Evolutionary conservation across 116 monocot genomes (phyloP).

Genomic region (Cymodocea nodosa): DNA sequence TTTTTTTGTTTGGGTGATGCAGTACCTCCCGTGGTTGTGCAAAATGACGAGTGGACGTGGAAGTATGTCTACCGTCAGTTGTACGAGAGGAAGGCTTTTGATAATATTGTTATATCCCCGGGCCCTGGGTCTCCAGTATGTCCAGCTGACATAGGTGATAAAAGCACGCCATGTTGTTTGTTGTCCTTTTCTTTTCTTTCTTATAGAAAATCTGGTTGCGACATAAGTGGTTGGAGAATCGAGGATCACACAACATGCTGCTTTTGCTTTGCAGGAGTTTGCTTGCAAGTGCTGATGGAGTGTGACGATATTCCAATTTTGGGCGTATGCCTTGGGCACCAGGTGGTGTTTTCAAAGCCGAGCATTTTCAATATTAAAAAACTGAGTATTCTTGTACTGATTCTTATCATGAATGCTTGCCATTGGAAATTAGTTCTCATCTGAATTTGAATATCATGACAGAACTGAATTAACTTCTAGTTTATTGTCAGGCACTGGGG

Average conservation of each 20-base stretch:
- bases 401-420: neutral
- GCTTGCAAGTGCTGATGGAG: constrained; percentile 52
- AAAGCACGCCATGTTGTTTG: constrained; percentile 3
- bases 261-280: constrained; percentile 42
- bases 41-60: constrained; percentile 93
- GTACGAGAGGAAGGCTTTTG: constrained; percentile 63
- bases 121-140: constrained; percentile 87
- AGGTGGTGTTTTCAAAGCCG: constrained; percentile 18
- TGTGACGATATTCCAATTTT: constrained; percentile 83
- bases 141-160: constrained; percentile 55
- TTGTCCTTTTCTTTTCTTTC: neutral
- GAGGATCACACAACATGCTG: too few relatives aligned
- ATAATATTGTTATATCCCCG: constrained; percentile 96
- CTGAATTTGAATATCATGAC: too few relatives aligned
- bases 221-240: too few relatives aligned
- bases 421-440: neutral
- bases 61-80: constrained; percentile 29
- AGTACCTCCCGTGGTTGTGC: constrained; percentile 86
- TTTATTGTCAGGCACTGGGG: constrained; percentile 56
- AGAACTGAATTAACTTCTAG: neutral
- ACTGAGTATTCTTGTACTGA: too few relatives aligned
- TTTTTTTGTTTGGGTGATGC: constrained; percentile 4
- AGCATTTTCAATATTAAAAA: too few relatives aligned
- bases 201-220: too few relatives aligned
- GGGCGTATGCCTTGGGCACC: constrained; percentile 97